Conservation (phyloP, 768 basidiomycete species). For the Russula sp. region DNA sequence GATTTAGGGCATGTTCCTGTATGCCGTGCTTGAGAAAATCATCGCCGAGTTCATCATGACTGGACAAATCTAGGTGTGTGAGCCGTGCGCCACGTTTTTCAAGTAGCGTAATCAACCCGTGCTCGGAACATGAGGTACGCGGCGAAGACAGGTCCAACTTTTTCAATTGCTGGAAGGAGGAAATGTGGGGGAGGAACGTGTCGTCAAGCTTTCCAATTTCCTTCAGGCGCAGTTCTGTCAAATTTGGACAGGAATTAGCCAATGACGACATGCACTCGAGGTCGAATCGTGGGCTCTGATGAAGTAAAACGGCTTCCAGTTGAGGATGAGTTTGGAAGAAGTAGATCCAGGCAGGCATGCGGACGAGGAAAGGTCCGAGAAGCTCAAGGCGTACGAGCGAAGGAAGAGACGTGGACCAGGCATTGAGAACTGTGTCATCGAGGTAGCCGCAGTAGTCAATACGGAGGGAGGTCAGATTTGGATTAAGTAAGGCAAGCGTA, state of each 20-base stretch:
- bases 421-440: conserved; percentile 47
- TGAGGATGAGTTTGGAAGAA: conserved; percentile 62
- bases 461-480: conserved; percentile 68
- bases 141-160: conserved; percentile 68
- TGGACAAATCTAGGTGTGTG: conserved; percentile 60
- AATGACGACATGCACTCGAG: conserved; percentile 55
- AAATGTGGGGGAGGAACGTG: conserved; percentile 50
- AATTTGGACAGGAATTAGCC: conserved; percentile 41
- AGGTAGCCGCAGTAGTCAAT: conserved; percentile 86
- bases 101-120: conserved; percentile 51
- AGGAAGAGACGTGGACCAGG: conserved; percentile 58
- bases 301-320: conserved; percentile 70
- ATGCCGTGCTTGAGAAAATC: conserved; percentile 55
- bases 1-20: conserved; percentile 35
- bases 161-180: conserved; percentile 39
- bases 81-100: conserved; percentile 46
- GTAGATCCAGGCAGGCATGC: conserved; percentile 57
- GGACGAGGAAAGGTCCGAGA: conserved; percentile 82
- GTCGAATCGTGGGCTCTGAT: conserved; percentile 83
- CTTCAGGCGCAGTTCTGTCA: conserved; percentile 69
- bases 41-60: conserved; percentile 57
- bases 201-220: conserved; percentile 71
- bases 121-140: conserved; percentile 44
- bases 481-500: conserved; percentile 73
- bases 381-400: conserved; percentile 68